Evolutionary conservation across 768 basidiomycete genomes (phyloP).

Genomic region (Crepidotus variabilis): DNA sequence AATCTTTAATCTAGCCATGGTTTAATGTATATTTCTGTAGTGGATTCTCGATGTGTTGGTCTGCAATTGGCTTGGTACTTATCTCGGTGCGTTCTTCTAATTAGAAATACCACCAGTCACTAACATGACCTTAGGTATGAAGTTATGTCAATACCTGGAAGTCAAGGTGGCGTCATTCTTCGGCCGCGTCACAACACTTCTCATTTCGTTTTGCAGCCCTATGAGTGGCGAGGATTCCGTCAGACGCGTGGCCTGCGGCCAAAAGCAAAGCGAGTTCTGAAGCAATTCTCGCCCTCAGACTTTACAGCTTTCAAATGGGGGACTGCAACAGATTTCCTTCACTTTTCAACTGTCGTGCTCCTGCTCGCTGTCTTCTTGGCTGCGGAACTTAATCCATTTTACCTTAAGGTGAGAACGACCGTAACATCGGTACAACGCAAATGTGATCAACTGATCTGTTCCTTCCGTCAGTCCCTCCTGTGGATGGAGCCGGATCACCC

Average conservation of each 20-base stretch:
- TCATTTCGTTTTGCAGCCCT: slow-evolving; percentile 47
- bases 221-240: slow-evolving; percentile 80
- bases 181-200: slow-evolving; percentile 9
- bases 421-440: neutral
- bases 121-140: slow-evolving; percentile 59
- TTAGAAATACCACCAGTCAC: neutral
- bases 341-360: slow-evolving; percentile 73
- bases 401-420: slow-evolving; percentile 61
- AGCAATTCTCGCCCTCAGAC: slow-evolving; percentile 84
- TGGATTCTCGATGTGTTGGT: slow-evolving; percentile 85
- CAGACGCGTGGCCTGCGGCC: slow-evolving; percentile 75
- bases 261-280: slow-evolving; percentile 75
- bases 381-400: slow-evolving; percentile 86
- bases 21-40: slow-evolving; percentile 30
- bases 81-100: slow-evolving; percentile 50
- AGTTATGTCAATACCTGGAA: slow-evolving; percentile 82
- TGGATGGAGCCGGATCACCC: slow-evolving; percentile 94
- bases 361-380: slow-evolving; percentile 76
- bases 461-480: slow-evolving; percentile 42
- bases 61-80: slow-evolving; percentile 88
- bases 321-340: slow-evolving; percentile 66
- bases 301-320: slow-evolving; percentile 90
- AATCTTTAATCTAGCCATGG: slow-evolving; percentile 4
- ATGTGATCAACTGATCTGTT: neutral
- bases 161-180: slow-evolving; percentile 58